Evolutionary conservation across 345 rosid genomes (phyloP).

Genomic region (Rhodomyrtus tomentosa): DNA sequence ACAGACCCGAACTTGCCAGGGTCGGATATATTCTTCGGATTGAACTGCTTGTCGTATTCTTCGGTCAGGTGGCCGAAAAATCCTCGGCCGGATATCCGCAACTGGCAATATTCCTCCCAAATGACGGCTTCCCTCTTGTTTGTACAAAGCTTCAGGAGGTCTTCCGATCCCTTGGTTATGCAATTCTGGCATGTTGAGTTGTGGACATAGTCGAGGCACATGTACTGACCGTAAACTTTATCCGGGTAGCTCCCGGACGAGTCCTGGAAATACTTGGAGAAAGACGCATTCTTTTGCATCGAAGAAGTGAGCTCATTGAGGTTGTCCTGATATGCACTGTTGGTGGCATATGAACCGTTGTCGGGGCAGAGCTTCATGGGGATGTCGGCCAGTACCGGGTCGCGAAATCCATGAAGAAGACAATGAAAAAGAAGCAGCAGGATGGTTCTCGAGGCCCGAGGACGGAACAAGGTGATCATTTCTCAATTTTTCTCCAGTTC

Average conservation of each 20-base stretch:
- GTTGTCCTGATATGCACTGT: not conserved
- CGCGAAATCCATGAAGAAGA: not conserved
- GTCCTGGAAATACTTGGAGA: not conserved
- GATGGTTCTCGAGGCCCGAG: not conserved
- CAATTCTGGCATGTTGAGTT: not conserved
- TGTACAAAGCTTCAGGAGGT: not conserved
- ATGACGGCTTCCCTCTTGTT: not conserved
- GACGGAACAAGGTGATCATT: not conserved
- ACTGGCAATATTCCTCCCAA: not conserved
- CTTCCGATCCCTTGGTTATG: not conserved
- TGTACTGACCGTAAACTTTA: not conserved
- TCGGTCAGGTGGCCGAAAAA: not conserved
- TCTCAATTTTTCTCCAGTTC: not conserved
- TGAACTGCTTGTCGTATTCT: not conserved
- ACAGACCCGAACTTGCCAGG: not conserved
- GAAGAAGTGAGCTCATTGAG: not conserved
- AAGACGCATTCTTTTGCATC: not conserved
- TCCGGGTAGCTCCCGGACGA: not conserved
- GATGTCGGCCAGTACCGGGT: not conserved
- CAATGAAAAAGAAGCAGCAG: not conserved
- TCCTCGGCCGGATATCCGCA: not conserved
- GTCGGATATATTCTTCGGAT: not conserved
- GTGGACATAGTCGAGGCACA: not conserved
- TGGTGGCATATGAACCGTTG: not conserved
- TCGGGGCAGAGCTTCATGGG: not conserved